Evolutionary conservation across 345 rosid genomes (phyloP).

Genomic region (Litchi chinensis): DNA sequence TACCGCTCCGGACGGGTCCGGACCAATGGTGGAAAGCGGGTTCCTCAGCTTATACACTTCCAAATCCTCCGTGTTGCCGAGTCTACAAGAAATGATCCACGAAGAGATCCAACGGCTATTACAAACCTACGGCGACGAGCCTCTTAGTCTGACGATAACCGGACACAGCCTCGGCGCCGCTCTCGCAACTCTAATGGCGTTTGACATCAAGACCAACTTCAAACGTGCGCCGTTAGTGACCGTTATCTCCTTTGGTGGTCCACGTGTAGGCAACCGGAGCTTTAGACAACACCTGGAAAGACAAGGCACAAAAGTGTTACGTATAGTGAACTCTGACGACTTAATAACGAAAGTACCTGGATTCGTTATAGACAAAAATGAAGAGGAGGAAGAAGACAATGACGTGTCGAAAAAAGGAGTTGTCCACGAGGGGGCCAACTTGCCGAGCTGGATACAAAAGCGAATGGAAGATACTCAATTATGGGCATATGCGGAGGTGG

Average conservation of each 20-base stretch:
- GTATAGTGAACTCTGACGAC: constrained; percentile 91
- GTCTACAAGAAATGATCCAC: constrained; percentile 64
- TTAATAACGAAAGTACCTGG: constrained; percentile 88
- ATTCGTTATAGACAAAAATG: constrained; percentile 45
- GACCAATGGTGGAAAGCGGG: constrained; percentile 92
- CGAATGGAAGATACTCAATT: constrained; percentile 56
- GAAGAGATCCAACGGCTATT: constrained; percentile 61
- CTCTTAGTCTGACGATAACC: constrained; percentile 78
- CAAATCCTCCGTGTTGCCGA: constrained; percentile 34
- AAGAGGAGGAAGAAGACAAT: constrained; percentile 26
- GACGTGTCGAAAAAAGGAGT: constrained; percentile 16
- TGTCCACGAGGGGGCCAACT: constrained; percentile 20
- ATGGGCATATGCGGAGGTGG: constrained; percentile 83
- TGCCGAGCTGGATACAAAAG: constrained; percentile 63
- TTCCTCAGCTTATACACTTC: constrained; percentile 84
- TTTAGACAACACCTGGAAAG: constrained; percentile 63
- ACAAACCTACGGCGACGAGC: constrained; percentile 64
- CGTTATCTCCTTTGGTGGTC: constrained; percentile 92
- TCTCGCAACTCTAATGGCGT: constrained; percentile 73
- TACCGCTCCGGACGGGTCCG: constrained; percentile 16
- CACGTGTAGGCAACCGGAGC: constrained; percentile 80
- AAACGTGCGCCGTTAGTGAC: constrained; percentile 61
- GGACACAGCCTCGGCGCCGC: constrained; percentile 98
- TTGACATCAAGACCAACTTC: constrained; percentile 67
- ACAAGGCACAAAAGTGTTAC: constrained; percentile 68